Base-by-base conservation (phyloP, 2,329 filamentous ascomycete species). In the Myriosclerotinia duriaeana region DNA sequence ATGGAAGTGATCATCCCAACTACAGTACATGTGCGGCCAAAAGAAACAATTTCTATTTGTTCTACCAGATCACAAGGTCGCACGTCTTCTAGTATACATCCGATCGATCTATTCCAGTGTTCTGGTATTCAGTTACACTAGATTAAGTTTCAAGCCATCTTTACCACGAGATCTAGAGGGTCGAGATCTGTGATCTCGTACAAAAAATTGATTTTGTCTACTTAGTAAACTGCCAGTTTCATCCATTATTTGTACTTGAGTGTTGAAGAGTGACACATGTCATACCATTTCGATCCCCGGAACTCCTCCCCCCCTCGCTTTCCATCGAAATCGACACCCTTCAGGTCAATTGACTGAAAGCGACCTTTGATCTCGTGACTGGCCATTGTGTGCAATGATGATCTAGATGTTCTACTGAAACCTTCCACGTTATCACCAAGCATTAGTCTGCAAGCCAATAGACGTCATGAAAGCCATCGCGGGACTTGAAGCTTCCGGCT, bases 81-180 rank as follows among this genome's bases (percentile, higher is more conserved):
- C 44, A 61, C 34, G 30, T 40, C n/a, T n/a, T 61, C 50, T 14
- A 40, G 8, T 50, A 50, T 38, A 38, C 38, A 38, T 61, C 30
- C 44, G 30, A 50, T 11, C 44, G 30, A 50, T 11, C n/a, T 26
- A 50, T 61, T 40, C 58, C 58, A 52, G 46, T 61, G 44, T 38
- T 40, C 46, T 50, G 58, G 58, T 40, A 61, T 61, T 61, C n/a
- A 15, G 34, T 40, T 52, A 46, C 14, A 61, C 58, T 48, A 61
- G 44, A 61, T 61, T 61, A 26, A 22, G 20, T 61, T 50, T 14
- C 11, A 38, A 61, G 34, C 44, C n/a, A 40, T n/a, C 14, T 20
- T 40, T 26, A 17, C 58, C 58, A 61, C 44, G 44, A 61, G 40
- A 46, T 58, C 15, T 34, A 22, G 26, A 8, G 17, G 40, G 22